Conservation (phyloP, 2,329 filamentous ascomycete genomes). For the Talaromyces sp. region DNA sequence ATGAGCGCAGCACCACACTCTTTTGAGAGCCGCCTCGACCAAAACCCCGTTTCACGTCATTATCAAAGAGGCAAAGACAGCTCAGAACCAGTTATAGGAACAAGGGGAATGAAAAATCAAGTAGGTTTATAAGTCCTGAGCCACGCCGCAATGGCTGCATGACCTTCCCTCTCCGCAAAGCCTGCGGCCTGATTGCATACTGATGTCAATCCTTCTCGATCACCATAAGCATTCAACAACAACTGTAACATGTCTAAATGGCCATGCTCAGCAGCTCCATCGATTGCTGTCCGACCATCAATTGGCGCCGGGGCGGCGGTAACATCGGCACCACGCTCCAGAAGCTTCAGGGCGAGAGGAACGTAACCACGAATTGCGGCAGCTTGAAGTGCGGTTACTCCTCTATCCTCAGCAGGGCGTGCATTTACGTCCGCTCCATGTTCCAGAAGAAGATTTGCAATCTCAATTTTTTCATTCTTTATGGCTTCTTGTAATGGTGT, state of each 20-base stretch:
- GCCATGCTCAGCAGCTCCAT: conserved; percentile 28
- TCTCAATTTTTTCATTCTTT: background rate
- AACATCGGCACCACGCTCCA: conserved; percentile 21
- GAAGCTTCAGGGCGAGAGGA: conserved; percentile 18
- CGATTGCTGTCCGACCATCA: conserved; percentile 26
- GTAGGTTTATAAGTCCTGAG: background rate
- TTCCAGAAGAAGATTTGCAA: background rate
- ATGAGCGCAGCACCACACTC: too few species aligned
- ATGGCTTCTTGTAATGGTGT: background rate
- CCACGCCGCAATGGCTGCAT: background rate
- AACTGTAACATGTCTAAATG: conserved; percentile 29
- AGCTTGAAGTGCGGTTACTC: conserved; percentile 8
- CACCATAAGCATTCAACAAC: conserved; percentile 22
- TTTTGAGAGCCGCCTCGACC: too few species aligned
- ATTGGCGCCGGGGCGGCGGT: conserved; percentile 14
- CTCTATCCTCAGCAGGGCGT: background rate
- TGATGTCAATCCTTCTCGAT: background rate
- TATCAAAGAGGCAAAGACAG: too few species aligned
- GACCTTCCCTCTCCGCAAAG: background rate
- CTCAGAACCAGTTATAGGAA: too few species aligned
- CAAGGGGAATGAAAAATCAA: background rate
- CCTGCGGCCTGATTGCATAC: background rate
- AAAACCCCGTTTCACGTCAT: too few species aligned
- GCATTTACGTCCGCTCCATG: background rate
- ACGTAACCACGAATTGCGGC: background rate